phyloP scores from a whole-genome alignment of 1,284 basidiomycete genomes.

The Naganishia sp. region DNA sequence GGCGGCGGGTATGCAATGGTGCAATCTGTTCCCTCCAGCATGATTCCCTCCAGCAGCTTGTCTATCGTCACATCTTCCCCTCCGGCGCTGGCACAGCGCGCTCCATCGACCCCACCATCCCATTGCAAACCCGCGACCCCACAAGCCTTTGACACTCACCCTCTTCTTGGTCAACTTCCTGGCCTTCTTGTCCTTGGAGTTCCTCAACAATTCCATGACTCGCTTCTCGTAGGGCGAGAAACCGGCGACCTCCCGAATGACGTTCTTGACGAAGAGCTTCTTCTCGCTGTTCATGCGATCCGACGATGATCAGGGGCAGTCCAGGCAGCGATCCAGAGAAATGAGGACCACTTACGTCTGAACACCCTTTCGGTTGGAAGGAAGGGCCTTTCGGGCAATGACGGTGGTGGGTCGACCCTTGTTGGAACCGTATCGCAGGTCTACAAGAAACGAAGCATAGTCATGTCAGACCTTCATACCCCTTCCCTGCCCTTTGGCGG shows the following conservation, averaged over 20 bases:
- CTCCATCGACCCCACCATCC: background rate
- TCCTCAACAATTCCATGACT: conserved; percentile 97
- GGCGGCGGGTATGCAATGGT: no score
- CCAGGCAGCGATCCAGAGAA: background rate
- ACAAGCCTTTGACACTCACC: conserved; percentile 60
- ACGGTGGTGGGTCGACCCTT: conserved; percentile 89
- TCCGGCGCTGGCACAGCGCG: background rate
- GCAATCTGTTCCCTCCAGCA: no score
- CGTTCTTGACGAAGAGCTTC: conserved; percentile 85
- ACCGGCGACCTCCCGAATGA: conserved; percentile 92
- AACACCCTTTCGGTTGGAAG: conserved; percentile 89
- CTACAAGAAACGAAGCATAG: conserved; percentile 54
- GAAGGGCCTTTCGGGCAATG: conserved; percentile 75
- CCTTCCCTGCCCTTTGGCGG: background rate
- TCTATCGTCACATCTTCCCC: background rate
- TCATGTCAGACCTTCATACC: background rate
- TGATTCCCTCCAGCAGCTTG: no score
- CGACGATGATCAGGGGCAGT: background rate
- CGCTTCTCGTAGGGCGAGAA: conserved; percentile 99
- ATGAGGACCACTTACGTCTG: conserved; percentile 56
- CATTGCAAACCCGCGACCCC: background rate
- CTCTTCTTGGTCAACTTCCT: conserved; percentile 97
- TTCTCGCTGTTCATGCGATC: conserved; percentile 55
- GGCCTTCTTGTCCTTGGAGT: conserved; percentile 99
- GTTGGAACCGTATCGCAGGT: conserved; percentile 87